A percentile compares a stretch with the other conserved stretches of the same genome.
Evolutionary conservation across 768 basidiomycete species (phyloP).

Genomic region (Tricholomella constricta): DNA sequence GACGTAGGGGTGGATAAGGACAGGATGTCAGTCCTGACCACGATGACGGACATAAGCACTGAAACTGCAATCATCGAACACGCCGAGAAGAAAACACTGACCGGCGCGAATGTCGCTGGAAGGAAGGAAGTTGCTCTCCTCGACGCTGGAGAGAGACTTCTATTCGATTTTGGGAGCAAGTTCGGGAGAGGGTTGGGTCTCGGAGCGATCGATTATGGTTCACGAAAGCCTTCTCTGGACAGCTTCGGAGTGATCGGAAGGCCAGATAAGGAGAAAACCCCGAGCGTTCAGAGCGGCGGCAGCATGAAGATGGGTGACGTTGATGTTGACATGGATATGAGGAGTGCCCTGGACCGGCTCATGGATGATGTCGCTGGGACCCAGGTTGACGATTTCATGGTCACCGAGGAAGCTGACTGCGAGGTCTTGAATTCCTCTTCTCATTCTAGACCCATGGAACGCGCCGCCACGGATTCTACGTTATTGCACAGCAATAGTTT

Average conservation of each 20-base stretch:
- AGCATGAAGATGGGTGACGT: conserved; percentile 46
- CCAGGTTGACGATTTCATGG: conserved; percentile 42
- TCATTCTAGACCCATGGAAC: conserved; percentile 33
- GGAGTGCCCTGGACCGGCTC: conserved; percentile 69
- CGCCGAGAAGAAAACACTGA: conserved; percentile 43
- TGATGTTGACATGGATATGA: conserved; percentile 69
- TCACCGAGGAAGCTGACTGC: conserved; percentile 43
- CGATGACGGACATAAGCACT: conserved; percentile 44
- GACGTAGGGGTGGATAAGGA: conserved; percentile 31
- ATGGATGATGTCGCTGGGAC: conserved; percentile 68
- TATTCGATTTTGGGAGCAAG: conserved; percentile 52
- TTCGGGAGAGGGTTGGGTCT: conserved; percentile 44
- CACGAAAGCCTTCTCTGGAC: conserved; percentile 7
- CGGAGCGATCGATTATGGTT: conserved; percentile 14
- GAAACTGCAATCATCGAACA: conserved; percentile 53
- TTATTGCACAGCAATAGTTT: conserved; percentile 40
- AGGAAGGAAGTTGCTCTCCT: conserved; percentile 37
- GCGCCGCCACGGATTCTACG: conserved; percentile 55
- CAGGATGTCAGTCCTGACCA: conserved; percentile 40
- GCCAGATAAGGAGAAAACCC: conserved; percentile 10
- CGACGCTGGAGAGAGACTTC: conserved; percentile 25
- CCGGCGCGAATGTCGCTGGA: conserved; percentile 16
- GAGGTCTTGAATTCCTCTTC: conserved; percentile 25
- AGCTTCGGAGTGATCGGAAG: not conserved
- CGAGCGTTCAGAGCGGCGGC: conserved; percentile 28